Percentiles rank a stretch among this genome's conserved stretches.
Evolutionary conservation across 2,329 filamentous ascomycete genomes (phyloP).

Genomic region (Colletotrichum sp.): DNA sequence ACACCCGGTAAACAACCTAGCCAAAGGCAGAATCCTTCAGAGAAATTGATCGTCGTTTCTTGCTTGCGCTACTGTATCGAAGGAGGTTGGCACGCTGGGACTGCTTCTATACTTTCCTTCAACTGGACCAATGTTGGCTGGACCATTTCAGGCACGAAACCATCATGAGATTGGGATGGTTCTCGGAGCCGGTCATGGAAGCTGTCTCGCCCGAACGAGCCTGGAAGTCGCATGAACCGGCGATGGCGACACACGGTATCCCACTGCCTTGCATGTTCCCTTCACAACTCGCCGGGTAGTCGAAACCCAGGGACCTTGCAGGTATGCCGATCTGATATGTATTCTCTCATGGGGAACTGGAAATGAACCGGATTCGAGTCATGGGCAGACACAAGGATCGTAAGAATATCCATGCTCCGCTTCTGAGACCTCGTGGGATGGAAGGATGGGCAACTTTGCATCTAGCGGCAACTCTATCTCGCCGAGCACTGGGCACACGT

Average conservation of each 20-base stretch:
- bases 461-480: neutral
- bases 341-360: neutral
- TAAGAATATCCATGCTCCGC: neutral
- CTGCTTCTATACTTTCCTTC: neutral
- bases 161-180: neutral
- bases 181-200: neutral
- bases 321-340: neutral
- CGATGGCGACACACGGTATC: neutral
- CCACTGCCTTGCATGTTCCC: neutral
- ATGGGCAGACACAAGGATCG: neutral
- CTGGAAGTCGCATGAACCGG: neutral
- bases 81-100: neutral
- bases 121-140: no score
- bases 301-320: neutral
- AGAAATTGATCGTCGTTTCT: neutral
- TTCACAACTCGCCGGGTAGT: neutral
- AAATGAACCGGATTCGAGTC: neutral
- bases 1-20: neutral
- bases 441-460: neutral
- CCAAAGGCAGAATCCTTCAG: neutral
- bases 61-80: neutral
- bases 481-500: neutral
- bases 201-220: neutral
- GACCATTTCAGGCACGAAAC: neutral
- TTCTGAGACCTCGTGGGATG: neutral